These are phyloP conservation scores for Thielaviopsis punctulata DNA, from an alignment of 2,329 filamentous ascomycete species.

Conservation along the genomic window DNA sequence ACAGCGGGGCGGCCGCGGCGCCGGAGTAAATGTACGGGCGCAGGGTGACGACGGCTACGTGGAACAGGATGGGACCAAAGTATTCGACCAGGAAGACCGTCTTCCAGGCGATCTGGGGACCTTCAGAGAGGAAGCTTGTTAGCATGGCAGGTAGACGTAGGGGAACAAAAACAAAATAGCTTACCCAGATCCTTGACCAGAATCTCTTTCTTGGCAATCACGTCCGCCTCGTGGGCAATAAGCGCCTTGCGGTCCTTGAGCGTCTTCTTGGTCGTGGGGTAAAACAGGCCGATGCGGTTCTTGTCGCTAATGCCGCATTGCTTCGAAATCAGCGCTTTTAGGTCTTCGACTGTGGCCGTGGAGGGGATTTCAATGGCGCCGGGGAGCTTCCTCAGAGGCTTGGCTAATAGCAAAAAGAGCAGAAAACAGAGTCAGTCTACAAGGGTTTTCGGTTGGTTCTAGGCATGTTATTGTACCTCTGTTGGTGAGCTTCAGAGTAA, in stretches of 20 bases:
- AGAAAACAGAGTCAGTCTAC: no score
- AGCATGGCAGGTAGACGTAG: background rate
- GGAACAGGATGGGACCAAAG: slow-evolving; percentile 75
- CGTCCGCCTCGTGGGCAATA: slow-evolving; percentile 29
- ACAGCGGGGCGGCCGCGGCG: slow-evolving; percentile 33
- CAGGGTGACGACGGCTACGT: slow-evolving; percentile 53
- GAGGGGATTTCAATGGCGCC: slow-evolving; percentile 29
- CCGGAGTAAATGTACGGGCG: slow-evolving; percentile 45
- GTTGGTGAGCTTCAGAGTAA: slow-evolving; percentile 26
- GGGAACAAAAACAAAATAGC: slow-evolving; percentile 14
- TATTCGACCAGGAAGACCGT: slow-evolving; percentile 95
- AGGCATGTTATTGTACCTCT: slow-evolving; percentile 18
- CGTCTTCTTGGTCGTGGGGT: slow-evolving; percentile 42
- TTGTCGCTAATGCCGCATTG: slow-evolving; percentile 33
- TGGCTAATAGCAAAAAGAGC: slow-evolving; percentile 31
- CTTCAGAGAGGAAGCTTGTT: slow-evolving; percentile 25
- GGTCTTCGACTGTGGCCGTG: slow-evolving; percentile 40
- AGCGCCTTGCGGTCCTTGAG: slow-evolving; percentile 43
- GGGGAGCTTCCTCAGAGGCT: slow-evolving; percentile 38
- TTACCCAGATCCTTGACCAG: slow-evolving; percentile 88
- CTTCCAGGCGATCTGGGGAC: slow-evolving; percentile 77
- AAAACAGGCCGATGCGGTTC: slow-evolving; percentile 46
- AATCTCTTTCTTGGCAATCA: slow-evolving; percentile 37
- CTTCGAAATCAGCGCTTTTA: slow-evolving; percentile 38
- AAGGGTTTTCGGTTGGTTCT: no score